Conservation (phyloP, 2,329 filamentous ascomycete species). For the Penicillium sp. region DNA sequence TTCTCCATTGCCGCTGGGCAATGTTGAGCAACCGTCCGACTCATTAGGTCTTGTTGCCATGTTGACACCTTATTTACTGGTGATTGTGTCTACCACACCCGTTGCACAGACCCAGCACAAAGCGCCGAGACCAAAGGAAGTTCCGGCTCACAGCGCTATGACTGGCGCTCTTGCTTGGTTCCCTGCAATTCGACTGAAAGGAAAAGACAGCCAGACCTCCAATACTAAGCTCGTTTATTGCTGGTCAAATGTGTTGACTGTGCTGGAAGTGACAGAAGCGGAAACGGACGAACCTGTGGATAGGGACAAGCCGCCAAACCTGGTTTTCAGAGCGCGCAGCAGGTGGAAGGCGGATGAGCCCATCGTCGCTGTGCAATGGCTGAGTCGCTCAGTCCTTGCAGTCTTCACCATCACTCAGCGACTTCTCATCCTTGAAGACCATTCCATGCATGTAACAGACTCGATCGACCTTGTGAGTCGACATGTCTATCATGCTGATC, state of each 20-base stretch:
- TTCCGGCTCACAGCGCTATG: slow-evolving; percentile 85
- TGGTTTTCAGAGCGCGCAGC: slow-evolving; percentile 79
- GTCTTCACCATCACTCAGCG: slow-evolving; percentile 93
- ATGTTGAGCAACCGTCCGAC: slow-evolving; percentile 86
- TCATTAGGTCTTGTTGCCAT: slow-evolving; percentile 88
- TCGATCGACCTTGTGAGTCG: slow-evolving; percentile 89
- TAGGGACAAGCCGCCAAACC: slow-evolving; percentile 72
- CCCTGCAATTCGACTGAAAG: slow-evolving; percentile 88
- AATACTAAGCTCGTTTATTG: slow-evolving; percentile 90
- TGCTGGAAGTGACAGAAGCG: slow-evolving; percentile 81
- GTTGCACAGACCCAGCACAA: slow-evolving; percentile 97
- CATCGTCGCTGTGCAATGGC: slow-evolving; percentile 95
- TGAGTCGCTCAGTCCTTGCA: slow-evolving; percentile 87
- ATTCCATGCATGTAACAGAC: slow-evolving; percentile 85
- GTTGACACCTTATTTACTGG: slow-evolving; percentile 90
- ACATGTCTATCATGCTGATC: slow-evolving; percentile 86
- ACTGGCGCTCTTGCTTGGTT: slow-evolving; percentile 97
- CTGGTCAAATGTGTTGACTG: slow-evolving; percentile 96
- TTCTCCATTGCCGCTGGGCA: slow-evolving; percentile 86
- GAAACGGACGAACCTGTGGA: slow-evolving; percentile 59
- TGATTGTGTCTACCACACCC: slow-evolving; percentile 96
- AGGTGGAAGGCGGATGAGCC: slow-evolving; percentile 93
- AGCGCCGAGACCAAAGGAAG: slow-evolving; percentile 83
- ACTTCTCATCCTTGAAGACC: slow-evolving; percentile 88
- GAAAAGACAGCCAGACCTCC: slow-evolving; percentile 64